These are phyloP conservation scores for Ricinus communis DNA, from an alignment of 345 rosid species.

Conservation along the genomic window DNA sequence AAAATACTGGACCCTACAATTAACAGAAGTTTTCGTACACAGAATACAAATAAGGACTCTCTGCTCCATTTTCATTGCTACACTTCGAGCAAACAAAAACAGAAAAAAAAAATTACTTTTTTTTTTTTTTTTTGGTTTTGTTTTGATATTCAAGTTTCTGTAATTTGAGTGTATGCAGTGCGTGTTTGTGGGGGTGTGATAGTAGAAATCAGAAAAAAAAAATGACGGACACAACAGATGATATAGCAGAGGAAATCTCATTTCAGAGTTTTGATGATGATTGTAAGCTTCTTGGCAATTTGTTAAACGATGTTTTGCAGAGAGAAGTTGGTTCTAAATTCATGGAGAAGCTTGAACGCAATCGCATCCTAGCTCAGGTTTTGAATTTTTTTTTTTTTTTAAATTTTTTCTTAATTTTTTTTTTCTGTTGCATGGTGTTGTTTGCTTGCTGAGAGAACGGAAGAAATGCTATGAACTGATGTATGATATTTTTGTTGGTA, in stretches of 20 bases:
- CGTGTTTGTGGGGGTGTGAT: too few relatives aligned
- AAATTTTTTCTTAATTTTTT: neutral
- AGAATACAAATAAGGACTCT: neutral
- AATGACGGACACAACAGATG: slow-evolving; percentile 98
- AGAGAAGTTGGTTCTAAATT: slow-evolving; percentile 61
- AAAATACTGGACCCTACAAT: neutral
- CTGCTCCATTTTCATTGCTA: too few relatives aligned
- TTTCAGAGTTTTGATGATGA: slow-evolving; percentile 94
- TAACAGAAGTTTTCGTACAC: neutral
- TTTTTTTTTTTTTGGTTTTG: too few relatives aligned
- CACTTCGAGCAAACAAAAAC: too few relatives aligned
- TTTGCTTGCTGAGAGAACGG: slow-evolving; percentile 20
- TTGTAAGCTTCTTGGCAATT: slow-evolving; percentile 83
- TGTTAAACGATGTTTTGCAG: slow-evolving; percentile 80
- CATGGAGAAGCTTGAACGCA: slow-evolving; percentile 78
- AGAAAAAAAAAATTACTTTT: too few relatives aligned
- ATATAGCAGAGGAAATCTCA: slow-evolving; percentile 88
- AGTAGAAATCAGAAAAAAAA: too few relatives aligned
- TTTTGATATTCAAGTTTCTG: too few relatives aligned
- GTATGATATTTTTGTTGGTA: neutral
- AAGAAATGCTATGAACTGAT: slow-evolving; percentile 1
- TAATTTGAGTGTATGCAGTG: too few relatives aligned
- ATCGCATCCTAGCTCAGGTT: slow-evolving; percentile 81
- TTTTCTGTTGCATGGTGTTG: slow-evolving; percentile 18
- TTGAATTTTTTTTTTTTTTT: neutral